Base-by-base conservation (phyloP, 768 basidiomycete genomes). In the Xerocomus brunneocitrinus region DNA sequence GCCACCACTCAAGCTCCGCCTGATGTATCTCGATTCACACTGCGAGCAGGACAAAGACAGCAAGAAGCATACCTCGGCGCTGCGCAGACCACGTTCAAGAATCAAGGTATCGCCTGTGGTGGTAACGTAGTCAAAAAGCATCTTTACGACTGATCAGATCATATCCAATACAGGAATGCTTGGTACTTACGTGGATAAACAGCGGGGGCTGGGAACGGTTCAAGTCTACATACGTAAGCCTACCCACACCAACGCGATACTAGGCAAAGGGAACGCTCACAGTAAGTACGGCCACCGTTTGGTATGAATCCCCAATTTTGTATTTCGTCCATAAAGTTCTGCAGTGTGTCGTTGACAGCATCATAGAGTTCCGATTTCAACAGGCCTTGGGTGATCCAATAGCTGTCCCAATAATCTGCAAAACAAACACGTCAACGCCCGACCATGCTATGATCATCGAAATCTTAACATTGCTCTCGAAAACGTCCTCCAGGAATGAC, bases 281-380 rank as follows among this genome's bases (percentile, higher is more conserved):
- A 97, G 63, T 97, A 97, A 47, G 89, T 91, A 10, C 93, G 79
- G 4, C 92, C 94, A 7, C 95, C 95, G 62, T 97, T 98, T 2
- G 95, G 95, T 57, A 98, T 86, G 73, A 97, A 98, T 0, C 94
- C 95, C 61, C 89, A 82, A 24, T 67, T 65, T 38, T 87, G 82
- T 43, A 98, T 74, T 65, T 95, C 86, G 62, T 98, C 94, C 92
- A 97, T 94, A 64, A 98, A 97, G 72, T 97, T 95, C 58, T 90
- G 83, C 32, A 97, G 73, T 0, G 92, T 89, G 10, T 76, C 82
- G 57, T 89, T 89, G 53, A 80, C 88, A 49, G 89, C 76, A 50
- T 75, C 75, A 60, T 81, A 85, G 12, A 97, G 77, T 58, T 87
- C 80, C 2, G 89, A 91, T 64, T 87, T 74, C 30, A 98, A 71